These are phyloP conservation scores for Craterostigma plantagineum DNA, from an alignment of 257 asterid genomes.

Conservation along the genomic window DNA sequence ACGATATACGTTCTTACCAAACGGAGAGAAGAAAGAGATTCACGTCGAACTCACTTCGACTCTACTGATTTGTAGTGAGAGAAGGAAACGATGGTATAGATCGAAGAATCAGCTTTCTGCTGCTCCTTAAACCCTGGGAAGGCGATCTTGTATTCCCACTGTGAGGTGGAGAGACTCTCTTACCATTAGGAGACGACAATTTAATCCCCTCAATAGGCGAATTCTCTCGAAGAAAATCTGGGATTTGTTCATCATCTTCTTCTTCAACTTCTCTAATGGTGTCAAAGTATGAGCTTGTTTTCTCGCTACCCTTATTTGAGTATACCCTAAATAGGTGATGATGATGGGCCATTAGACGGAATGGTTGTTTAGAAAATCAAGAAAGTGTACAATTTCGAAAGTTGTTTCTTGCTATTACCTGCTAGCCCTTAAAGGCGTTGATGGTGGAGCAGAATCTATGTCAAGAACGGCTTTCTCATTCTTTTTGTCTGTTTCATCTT, in stretches of 20 bases:
- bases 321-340: too few relatives aligned
- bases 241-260: too few relatives aligned
- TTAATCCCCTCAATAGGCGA: not conserved
- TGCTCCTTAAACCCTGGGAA: conserved; percentile 1
- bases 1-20: too few relatives aligned
- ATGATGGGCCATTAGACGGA: too few relatives aligned
- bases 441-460: conserved; percentile 25
- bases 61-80: not conserved
- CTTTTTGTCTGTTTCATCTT: conserved; percentile 30
- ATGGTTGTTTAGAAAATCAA: too few relatives aligned
- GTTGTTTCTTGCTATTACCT: too few relatives aligned
- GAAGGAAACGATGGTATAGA: conserved; percentile 4
- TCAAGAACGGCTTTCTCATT: conserved; percentile 18
- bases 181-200: conserved; percentile 1
- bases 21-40: too few relatives aligned
- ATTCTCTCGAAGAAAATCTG: conserved; percentile 1
- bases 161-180: conserved; percentile 2
- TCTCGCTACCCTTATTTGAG: too few relatives aligned
- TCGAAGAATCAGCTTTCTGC: conserved; percentile 6
- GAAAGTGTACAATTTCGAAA: too few relatives aligned
- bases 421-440: conserved; percentile 33
- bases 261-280: not conserved
- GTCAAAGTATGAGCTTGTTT: too few relatives aligned
- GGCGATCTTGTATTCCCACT: not conserved
- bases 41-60: too few relatives aligned